phyloP scores from a whole-genome alignment of 2,329 filamentous ascomycete genomes.

The Neonectria ditissima region DNA sequence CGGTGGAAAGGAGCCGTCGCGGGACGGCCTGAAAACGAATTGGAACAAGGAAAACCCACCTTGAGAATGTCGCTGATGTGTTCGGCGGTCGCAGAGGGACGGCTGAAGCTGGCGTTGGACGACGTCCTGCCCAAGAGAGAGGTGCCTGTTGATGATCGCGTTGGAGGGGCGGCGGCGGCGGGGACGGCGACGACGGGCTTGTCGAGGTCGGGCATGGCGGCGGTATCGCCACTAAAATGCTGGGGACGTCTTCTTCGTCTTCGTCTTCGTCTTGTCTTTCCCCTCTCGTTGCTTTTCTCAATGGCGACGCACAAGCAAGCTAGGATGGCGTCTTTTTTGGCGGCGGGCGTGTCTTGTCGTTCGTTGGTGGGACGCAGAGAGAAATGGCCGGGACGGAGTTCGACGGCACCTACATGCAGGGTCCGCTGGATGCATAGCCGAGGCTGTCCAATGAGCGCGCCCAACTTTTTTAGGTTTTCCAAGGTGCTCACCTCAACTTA shows the following conservation, averaged over 20 bases:
- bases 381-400: too few species aligned
- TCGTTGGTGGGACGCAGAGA: neutral
- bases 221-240: neutral
- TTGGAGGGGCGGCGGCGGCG: constrained; percentile 15
- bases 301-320: constrained; percentile 17
- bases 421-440: neutral
- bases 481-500: too few species aligned
- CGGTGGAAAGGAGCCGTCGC: too few species aligned
- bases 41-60: constrained; percentile 48
- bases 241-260: too few species aligned
- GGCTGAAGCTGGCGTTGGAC: constrained; percentile 38
- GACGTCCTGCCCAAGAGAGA: constrained; percentile 28
- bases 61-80: constrained; percentile 61
- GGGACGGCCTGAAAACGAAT: constrained; percentile 7
- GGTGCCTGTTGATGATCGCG: constrained; percentile 27
- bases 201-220: constrained; percentile 16
- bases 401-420: too few species aligned
- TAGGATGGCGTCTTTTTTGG: constrained; percentile 15
- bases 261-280: neutral
- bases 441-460: neutral
- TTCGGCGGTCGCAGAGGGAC: constrained; percentile 45
- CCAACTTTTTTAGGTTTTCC: neutral
- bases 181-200: neutral
- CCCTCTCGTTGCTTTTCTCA: neutral
- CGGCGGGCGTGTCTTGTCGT: too few species aligned